Evolutionary conservation across 2,329 filamentous ascomycete species (phyloP).

Genomic region (Colletotrichum tropicale): DNA sequence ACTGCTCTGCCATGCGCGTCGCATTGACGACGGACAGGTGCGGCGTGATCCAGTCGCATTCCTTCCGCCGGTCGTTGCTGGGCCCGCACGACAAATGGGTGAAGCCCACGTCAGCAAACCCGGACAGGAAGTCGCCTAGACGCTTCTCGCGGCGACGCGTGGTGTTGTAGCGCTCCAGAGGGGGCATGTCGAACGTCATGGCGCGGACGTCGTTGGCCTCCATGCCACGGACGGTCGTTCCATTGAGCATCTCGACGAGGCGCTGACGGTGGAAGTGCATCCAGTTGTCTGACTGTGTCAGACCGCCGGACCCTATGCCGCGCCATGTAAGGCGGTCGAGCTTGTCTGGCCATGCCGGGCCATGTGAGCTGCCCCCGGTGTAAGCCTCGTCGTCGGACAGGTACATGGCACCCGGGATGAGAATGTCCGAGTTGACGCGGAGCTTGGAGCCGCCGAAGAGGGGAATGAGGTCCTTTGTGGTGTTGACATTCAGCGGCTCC

Average conservation of each 20-base stretch:
- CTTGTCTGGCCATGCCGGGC: conserved; percentile 64
- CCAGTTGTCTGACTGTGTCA: conserved; percentile 62
- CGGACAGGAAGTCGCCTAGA: conserved; percentile 45
- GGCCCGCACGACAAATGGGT: conserved; percentile 41
- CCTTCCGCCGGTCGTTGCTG: conserved; percentile 19
- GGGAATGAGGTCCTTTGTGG: conserved; percentile 60
- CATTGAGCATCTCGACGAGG: conserved; percentile 72
- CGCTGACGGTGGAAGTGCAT: conserved; percentile 74
- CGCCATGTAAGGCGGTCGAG: conserved; percentile 64
- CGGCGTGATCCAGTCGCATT: conserved; percentile 44
- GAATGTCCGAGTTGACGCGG: conserved; percentile 66
- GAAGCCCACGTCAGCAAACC: conserved; percentile 49
- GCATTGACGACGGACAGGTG: conserved; percentile 35
- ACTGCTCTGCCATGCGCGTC: conserved; percentile 52
- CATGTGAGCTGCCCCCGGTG: conserved; percentile 58
- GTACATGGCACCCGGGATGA: conserved; percentile 71
- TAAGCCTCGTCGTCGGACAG: conserved; percentile 63
- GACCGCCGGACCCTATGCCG: conserved; percentile 67
- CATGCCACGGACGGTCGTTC: conserved; percentile 55
- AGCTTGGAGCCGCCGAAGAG: conserved; percentile 68
- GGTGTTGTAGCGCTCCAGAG: conserved; percentile 45
- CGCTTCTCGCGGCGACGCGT: conserved; percentile 32
- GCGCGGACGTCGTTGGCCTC: conserved; percentile 45
- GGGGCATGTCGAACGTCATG: conserved; percentile 55
- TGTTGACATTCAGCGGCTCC: conserved; percentile 54